Conservation (phyloP, 2,329 filamentous ascomycete species). For the Talaromyces pinophilus region DNA sequence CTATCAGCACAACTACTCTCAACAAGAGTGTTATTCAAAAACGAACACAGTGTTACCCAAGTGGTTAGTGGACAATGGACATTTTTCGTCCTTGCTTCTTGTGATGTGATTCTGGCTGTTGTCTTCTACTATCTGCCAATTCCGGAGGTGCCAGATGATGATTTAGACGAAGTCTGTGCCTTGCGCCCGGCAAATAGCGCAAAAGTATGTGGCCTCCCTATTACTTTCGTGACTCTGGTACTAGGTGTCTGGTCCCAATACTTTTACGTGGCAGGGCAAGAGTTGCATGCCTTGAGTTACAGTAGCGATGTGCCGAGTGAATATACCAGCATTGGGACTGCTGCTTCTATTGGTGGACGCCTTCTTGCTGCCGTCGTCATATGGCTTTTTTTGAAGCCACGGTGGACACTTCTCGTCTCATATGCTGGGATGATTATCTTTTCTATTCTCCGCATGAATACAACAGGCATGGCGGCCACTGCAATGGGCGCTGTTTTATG, state of each 20-base stretch:
- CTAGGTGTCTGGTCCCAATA: slow-evolving; percentile 58
- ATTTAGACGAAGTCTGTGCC: slow-evolving; percentile 57
- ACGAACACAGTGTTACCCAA: slow-evolving; percentile 46
- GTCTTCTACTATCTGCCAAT: slow-evolving; percentile 63
- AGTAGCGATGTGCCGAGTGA: neutral
- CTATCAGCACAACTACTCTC: slow-evolving; percentile 61
- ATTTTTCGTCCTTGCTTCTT: slow-evolving; percentile 64
- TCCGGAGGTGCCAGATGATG: slow-evolving; percentile 62
- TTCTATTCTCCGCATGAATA: slow-evolving; percentile 53
- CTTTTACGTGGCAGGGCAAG: slow-evolving; percentile 63
- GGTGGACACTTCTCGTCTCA: slow-evolving; percentile 56
- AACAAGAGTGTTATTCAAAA: slow-evolving; percentile 43
- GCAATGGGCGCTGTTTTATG: slow-evolving; percentile 55
- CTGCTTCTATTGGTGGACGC: slow-evolving; percentile 41
- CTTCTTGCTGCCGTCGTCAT: slow-evolving; percentile 58
- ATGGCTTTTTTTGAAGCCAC: slow-evolving; percentile 56
- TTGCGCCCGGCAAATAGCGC: slow-evolving; percentile 53
- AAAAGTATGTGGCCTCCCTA: slow-evolving; percentile 46
- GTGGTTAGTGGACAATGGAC: slow-evolving; percentile 65
- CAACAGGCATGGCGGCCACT: slow-evolving; percentile 46
- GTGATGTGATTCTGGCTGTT: slow-evolving; percentile 57
- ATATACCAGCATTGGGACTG: neutral
- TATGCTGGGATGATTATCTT: slow-evolving; percentile 57
- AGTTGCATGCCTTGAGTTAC: slow-evolving; percentile 32
- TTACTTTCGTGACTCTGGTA: slow-evolving; percentile 58